phyloP scores from a whole-genome alignment of 1,139 yeast species.

The Candida sojae region DNA sequence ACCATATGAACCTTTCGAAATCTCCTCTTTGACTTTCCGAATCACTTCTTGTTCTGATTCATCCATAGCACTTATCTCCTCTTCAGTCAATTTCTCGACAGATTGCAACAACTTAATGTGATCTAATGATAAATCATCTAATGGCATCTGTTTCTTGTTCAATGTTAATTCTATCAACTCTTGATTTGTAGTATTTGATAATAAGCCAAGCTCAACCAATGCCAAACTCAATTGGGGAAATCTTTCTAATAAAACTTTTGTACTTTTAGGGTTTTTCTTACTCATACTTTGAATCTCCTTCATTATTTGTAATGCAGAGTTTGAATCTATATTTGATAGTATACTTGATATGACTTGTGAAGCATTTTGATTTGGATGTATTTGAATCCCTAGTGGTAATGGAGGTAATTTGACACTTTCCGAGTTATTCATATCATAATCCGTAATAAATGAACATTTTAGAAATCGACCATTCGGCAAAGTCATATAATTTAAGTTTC shows the following conservation, averaged over 20 bases:
- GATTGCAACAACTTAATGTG: constrained; percentile 55
- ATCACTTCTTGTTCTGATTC: constrained; percentile 52
- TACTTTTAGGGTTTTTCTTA: constrained; percentile 59
- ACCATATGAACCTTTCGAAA: constrained; percentile 50
- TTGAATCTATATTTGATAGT: constrained; percentile 57
- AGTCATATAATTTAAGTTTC: constrained; percentile 79
- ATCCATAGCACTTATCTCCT: constrained; percentile 62
- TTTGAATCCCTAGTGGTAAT: constrained; percentile 51
- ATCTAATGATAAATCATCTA: constrained; percentile 48
- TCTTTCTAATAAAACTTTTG: constrained; percentile 61
- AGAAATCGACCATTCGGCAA: constrained; percentile 67
- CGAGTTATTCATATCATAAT: constrained; percentile 23
- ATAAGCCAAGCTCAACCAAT: constrained; percentile 70
- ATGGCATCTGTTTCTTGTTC: constrained; percentile 32
- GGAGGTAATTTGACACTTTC: constrained; percentile 38
- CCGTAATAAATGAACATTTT: constrained; percentile 71
- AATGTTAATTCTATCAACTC: constrained; percentile 50
- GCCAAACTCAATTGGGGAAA: constrained; percentile 85
- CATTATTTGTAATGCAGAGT: constrained; percentile 55
- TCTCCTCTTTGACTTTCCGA: constrained; percentile 40
- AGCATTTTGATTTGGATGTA: constrained; percentile 54
- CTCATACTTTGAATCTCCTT: constrained; percentile 68
- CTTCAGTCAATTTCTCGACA: constrained; percentile 62
- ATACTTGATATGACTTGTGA: constrained; percentile 64
- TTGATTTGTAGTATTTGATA: constrained; percentile 59